Percentiles rank a stretch among this genome's conserved stretches.
These are phyloP conservation scores for Bacterosira constricta DNA, from an alignment of 108 stramenopile genomes.

Conservation along the genomic window DNA sequence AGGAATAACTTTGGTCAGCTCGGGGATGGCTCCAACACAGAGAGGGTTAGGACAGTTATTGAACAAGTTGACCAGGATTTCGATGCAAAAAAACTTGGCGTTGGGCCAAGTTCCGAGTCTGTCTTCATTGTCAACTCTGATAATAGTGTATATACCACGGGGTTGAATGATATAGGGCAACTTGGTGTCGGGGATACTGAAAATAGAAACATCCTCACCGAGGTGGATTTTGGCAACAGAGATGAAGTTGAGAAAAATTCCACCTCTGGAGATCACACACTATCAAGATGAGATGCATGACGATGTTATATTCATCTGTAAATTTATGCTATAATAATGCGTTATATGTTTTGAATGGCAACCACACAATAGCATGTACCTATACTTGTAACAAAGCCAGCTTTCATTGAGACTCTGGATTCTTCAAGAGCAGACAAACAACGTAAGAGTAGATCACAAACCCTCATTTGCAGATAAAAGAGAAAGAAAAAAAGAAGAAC, in stretches of 20 bases:
- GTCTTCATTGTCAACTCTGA: conserved; percentile 33
- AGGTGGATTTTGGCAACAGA: conserved; percentile 8
- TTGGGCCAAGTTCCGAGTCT: conserved; percentile 40
- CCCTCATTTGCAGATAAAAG: neutral
- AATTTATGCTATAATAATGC: too few relatives aligned
- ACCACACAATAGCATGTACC: too few relatives aligned
- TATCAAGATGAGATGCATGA: neutral
- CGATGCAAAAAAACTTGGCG: conserved; percentile 21
- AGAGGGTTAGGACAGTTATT: conserved; percentile 32
- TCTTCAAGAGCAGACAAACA: too few relatives aligned
- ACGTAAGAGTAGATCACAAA: neutral
- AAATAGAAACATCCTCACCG: conserved; percentile 32
- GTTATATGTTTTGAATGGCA: too few relatives aligned
- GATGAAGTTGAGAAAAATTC: conserved; percentile 8
- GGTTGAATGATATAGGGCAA: conserved; percentile 45
- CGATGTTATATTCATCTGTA: neutral
- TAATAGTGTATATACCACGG: conserved; percentile 22
- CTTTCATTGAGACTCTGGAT: too few relatives aligned
- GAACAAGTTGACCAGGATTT: conserved; percentile 12
- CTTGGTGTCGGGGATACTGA: conserved; percentile 37
- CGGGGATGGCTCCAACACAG: conserved; percentile 38
- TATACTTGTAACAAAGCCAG: too few relatives aligned
- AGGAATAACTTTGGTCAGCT: conserved; percentile 54
- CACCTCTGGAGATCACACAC: conserved; percentile 40
- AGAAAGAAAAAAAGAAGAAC: too few relatives aligned